Percentiles rank a stretch among this genome's conserved stretches.
Evolutionary conservation across 345 rosid species (phyloP).

Genomic region (Camelina neglecta): DNA sequence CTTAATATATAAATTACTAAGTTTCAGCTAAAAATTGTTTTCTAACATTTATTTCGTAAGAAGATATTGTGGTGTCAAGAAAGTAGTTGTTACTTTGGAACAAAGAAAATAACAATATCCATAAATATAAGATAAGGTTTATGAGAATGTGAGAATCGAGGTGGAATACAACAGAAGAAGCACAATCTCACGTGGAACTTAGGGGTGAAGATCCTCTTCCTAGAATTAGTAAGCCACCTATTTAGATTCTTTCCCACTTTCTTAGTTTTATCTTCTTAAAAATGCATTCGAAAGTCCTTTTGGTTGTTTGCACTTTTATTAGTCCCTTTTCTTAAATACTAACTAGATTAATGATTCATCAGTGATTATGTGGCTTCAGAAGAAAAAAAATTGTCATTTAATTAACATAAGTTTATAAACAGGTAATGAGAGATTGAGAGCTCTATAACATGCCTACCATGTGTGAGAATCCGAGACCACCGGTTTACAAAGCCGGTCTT

Average conservation of each 20-base stretch:
- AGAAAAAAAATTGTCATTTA: neutral
- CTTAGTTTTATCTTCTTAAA: constrained; percentile 2
- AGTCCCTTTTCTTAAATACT: neutral
- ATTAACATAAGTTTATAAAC: neutral
- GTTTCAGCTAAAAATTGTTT: neutral
- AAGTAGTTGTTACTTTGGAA: constrained; percentile 35
- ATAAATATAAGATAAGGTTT: constrained; percentile 43
- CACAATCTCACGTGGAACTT: constrained; percentile 46
- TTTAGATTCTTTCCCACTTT: constrained; percentile 39
- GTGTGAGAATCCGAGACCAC: neutral
- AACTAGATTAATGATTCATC: too few species aligned
- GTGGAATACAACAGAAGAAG: constrained; percentile 44
- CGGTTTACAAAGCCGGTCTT: neutral
- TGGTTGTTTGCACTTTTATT: neutral
- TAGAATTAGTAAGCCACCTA: constrained; percentile 40
- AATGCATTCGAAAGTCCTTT: constrained; percentile 8
- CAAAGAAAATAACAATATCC: constrained; percentile 34
- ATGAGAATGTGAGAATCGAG: constrained; percentile 38
- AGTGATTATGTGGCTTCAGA: neutral
- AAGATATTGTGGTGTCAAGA: constrained; percentile 31
- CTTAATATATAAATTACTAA: neutral
- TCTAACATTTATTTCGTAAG: neutral
- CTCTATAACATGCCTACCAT: neutral
- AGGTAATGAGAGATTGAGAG: constrained; percentile 1
- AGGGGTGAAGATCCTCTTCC: constrained; percentile 44